These are phyloP conservation scores for Zygotorulaspora sp. DNA, from an alignment of 805 yeast species.

Conservation along the genomic window DNA sequence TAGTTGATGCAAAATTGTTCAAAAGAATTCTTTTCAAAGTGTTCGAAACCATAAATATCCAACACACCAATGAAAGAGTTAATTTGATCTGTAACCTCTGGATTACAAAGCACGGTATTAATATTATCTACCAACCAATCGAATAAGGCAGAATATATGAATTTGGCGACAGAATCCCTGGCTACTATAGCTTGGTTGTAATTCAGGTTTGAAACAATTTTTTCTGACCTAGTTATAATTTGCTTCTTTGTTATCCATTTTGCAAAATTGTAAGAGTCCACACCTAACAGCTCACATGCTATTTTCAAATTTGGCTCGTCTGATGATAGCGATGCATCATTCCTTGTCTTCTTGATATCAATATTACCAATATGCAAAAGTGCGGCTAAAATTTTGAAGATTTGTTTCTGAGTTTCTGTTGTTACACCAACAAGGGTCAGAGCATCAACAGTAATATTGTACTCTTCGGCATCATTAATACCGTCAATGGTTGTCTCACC, in stretches of 20 bases:
- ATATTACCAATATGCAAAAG: slow-evolving; percentile 91
- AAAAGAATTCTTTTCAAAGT: slow-evolving; percentile 87
- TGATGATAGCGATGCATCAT: slow-evolving; percentile 71
- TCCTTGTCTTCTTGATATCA: slow-evolving; percentile 77
- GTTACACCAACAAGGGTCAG: slow-evolving; percentile 72
- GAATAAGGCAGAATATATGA: slow-evolving; percentile 83
- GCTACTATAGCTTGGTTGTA: slow-evolving; percentile 86
- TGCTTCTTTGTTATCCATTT: slow-evolving; percentile 94
- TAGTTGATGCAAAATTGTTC: slow-evolving; percentile 97
- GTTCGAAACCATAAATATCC: slow-evolving; percentile 97
- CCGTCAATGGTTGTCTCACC: slow-evolving; percentile 67
- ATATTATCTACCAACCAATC: slow-evolving; percentile 92
- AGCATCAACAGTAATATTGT: slow-evolving; percentile 69
- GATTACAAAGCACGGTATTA: slow-evolving; percentile 74
- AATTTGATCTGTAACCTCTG: slow-evolving; percentile 54
- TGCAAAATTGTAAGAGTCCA: slow-evolving; percentile 67
- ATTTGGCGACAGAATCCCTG: slow-evolving; percentile 93
- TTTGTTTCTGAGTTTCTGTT: slow-evolving; percentile 53
- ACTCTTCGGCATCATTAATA: slow-evolving; percentile 79
- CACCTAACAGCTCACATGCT: slow-evolving; percentile 81
- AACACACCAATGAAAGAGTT: slow-evolving; percentile 87
- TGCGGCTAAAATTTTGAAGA: slow-evolving; percentile 81
- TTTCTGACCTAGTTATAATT: slow-evolving; percentile 87
- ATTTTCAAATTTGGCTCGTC: slow-evolving; percentile 82
- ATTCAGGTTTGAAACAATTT: slow-evolving; percentile 76